A percentile compares a stretch with the other conserved stretches of the same genome.
These are phyloP conservation scores for Rubus parviflorus DNA, from an alignment of 306 rosid genomes.

Conservation along the genomic window DNA sequence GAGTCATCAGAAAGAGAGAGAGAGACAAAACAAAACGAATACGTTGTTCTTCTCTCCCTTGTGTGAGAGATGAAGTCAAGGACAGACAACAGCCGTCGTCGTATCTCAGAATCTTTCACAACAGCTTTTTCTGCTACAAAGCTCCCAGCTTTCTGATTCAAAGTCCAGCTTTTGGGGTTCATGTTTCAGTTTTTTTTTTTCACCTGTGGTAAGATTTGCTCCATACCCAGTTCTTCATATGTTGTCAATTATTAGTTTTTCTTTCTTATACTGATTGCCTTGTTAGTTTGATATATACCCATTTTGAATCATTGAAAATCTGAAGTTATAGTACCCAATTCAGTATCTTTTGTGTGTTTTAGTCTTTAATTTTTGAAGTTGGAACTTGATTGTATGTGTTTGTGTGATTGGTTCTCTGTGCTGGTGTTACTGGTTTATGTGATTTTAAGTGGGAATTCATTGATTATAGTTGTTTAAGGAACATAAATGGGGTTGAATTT, in stretches of 20 bases:
- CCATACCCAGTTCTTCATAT: slow-evolving; percentile 12
- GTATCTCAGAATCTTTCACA: slow-evolving; percentile 4
- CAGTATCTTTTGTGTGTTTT: neutral
- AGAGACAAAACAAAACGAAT: neutral
- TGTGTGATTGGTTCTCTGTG: neutral
- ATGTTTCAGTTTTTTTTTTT: neutral
- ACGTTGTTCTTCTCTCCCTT: neutral
- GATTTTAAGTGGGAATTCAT: neutral
- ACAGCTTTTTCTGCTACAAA: slow-evolving; percentile 3
- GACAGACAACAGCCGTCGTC: slow-evolving; percentile 9
- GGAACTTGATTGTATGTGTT: neutral
- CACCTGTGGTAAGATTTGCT: slow-evolving; percentile 10
- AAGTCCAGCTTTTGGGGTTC: slow-evolving; percentile 18
- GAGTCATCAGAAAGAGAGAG: neutral
- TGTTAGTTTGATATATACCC: neutral
- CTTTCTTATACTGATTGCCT: neutral
- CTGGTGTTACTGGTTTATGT: slow-evolving; percentile 3
- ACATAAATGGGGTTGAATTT: slow-evolving; percentile 3
- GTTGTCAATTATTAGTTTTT: neutral
- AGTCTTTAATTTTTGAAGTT: neutral
- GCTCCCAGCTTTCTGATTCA: neutral
- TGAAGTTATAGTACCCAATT: neutral
- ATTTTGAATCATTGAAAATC: neutral
- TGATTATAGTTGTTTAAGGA: slow-evolving; percentile 17
- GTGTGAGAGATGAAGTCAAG: slow-evolving; percentile 9